Evolutionary conservation across 148 eudicot genomes (phyloP), one percentile per base, ranked within the genome.

Genomic region (Camellia sinensis): DNA sequence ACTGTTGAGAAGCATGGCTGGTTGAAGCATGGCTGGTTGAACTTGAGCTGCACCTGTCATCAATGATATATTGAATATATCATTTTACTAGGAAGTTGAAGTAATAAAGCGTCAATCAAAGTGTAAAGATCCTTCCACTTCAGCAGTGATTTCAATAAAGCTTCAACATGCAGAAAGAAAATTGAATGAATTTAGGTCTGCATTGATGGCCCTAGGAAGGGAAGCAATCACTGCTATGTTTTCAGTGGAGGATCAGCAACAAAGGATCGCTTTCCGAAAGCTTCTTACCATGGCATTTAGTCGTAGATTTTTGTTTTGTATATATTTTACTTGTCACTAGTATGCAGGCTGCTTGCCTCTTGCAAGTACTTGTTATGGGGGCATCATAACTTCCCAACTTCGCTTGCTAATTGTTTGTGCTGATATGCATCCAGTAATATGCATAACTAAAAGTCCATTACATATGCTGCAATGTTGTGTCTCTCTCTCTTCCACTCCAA

Each of bases 151-250:
- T 76, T 80, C 83, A 41, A 41, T 77, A 37, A 94, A 92, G 82
- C 89, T 92, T 81, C 91, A 89, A 82, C 79, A 57, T 83, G 94
- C 94, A n/a, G 98, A 94, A 80, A 89, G 87, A 53, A 91, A 71
- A 74, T 73, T 94, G 86, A 85, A 84, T 66, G 97, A 91, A 37
- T 89, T 92, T 61, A 89, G 84, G 79, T 87, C 97, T 29, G 85
- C 92, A 77, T 78, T 92, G 90, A 79, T 67, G 81, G 87, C 92
- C 72, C 92, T 94, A 77, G 90, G 94, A 66, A 89, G 82, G 83
- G 98, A 92, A 90, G 97, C 98, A 65, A 83, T 88, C 72, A 80
- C 85, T 74, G 97, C 98, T 29, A 94, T 94, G 98, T 82, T 81
- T 74, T 89, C 93, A 15, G 98, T 94, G 46, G 95, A 94, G 91